Evolutionary conservation across 495 filamentous ascomycete species (phyloP), one percentile per base, ranked within the genome.

Genomic region (Neurospora terricola): DNA sequence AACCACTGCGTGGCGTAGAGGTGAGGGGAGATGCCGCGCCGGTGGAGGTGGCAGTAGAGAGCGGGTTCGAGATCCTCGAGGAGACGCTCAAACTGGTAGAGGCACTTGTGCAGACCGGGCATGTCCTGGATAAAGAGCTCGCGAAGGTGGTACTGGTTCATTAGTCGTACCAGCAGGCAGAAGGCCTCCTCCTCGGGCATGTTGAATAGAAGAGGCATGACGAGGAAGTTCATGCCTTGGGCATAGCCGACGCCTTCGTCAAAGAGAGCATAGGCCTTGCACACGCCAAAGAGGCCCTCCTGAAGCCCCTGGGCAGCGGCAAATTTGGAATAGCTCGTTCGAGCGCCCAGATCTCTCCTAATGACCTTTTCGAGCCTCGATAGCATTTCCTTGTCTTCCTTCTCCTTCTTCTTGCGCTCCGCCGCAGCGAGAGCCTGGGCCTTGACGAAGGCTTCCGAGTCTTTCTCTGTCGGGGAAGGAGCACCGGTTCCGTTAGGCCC

Each of bases 1-100:
- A 98, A 98, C 96, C 96, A 99, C 80, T 98, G 96, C 0, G 96
- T 98, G 59, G 96, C 96, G 79, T 99, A 99, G 10, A 99, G 85
- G 76, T 97, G 91, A 1, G 96, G 93, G 54, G 91, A 90, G 43
- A 98, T 96, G 34, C 92, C 90, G 59, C 93, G 91, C 71, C 96
- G 90, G 74, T 91, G 91, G 54, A 99, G 89, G 83, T 99, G 96
- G 80, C 96, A 98, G 82, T 96, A 98, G 3, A 98, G 87, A 37
- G 93, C 93, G 2, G 96, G 96, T 76, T 98, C 95, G 48, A 95
- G 83, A 77, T 99, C 96, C 82, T 99, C 96, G 18, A 99, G 87
- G 5, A 98, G 85, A 43, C 96, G 90, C 84, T 97, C 95, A 79
- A 98, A 98, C 77, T 97, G 94, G 79, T 96, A 97, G 11, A 99